These are phyloP conservation scores for Lentinula raphanica DNA, from an alignment of 768 basidiomycete species.

Conservation along the genomic window DNA sequence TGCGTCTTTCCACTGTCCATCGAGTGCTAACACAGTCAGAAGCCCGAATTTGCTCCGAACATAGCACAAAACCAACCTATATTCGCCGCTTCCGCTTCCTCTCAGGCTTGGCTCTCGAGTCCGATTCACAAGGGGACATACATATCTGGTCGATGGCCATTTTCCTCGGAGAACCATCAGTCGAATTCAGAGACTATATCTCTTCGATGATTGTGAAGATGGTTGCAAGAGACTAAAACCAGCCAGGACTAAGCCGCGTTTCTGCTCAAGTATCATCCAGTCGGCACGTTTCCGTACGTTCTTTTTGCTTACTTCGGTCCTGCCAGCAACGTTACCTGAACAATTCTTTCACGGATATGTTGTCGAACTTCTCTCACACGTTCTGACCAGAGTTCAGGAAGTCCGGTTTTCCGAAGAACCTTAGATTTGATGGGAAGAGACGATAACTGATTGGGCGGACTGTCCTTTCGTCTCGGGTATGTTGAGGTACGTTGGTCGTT, in stretches of 20 bases:
- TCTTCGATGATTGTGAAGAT: neutral
- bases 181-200: no score
- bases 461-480: no score
- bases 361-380: neutral
- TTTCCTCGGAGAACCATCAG: neutral
- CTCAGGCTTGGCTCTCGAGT: neutral
- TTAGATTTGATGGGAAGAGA: neutral
- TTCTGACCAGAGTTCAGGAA: neutral
- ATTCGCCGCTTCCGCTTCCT: neutral
- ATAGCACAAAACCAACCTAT: neutral
- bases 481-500: no score
- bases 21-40: neutral
- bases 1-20: neutral
- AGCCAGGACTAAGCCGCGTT: no score
- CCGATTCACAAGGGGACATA: neutral
- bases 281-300: neutral
- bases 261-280: neutral
- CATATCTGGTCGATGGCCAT: neutral
- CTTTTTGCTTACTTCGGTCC: neutral
- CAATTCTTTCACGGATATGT: neutral
- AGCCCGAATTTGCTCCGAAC: neutral
- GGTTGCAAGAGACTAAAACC: neutral
- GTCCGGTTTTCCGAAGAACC: neutral
- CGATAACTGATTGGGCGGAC: neutral
- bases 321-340: neutral